A percentile compares a stretch with the other conserved stretches of the same genome.
These are phyloP conservation scores for Pythium sukuiense DNA, from an alignment of 352 stramenopile species.

Conservation along the genomic window DNA sequence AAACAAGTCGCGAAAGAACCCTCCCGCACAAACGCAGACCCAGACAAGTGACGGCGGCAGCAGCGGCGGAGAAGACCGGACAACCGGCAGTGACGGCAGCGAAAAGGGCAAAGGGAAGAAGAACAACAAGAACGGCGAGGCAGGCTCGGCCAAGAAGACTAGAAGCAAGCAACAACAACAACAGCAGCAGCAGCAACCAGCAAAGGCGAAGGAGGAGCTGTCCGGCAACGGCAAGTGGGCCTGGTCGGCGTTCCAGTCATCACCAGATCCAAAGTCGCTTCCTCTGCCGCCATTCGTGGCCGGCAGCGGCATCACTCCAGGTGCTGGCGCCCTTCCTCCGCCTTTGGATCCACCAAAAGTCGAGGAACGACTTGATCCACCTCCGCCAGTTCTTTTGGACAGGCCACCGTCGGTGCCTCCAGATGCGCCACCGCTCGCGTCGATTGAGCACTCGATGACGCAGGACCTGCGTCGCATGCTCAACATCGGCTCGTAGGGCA, in stretches of 20 bases:
- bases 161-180: constrained; percentile 12
- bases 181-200: constrained; percentile 19
- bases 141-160: constrained; percentile 6
- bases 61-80: constrained; percentile 18
- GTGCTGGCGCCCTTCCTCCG: constrained; percentile 27
- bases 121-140: constrained; percentile 30
- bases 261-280: constrained; percentile 67
- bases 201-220: constrained; percentile 51
- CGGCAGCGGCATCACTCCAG: constrained; percentile 17
- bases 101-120: constrained; percentile 40
- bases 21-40: constrained; percentile 14
- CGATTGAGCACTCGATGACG: constrained; percentile 76
- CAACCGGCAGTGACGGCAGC: constrained; percentile 5
- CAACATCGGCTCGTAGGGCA: constrained; percentile 52
- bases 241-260: constrained; percentile 84
- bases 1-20: constrained; percentile 40
- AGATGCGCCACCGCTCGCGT: constrained; percentile 22
- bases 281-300: constrained; percentile 74
- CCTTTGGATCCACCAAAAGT: constrained; percentile 30
- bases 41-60: constrained; percentile 8
- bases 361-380: constrained; percentile 19
- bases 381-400: constrained; percentile 10
- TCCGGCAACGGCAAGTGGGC: constrained; percentile 72
- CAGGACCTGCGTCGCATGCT: constrained; percentile 77
- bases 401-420: constrained; percentile 40